These are phyloP conservation scores for Trichomonas gallinae DNA, from an alignment of 208 protist species.

Conservation along the genomic window DNA sequence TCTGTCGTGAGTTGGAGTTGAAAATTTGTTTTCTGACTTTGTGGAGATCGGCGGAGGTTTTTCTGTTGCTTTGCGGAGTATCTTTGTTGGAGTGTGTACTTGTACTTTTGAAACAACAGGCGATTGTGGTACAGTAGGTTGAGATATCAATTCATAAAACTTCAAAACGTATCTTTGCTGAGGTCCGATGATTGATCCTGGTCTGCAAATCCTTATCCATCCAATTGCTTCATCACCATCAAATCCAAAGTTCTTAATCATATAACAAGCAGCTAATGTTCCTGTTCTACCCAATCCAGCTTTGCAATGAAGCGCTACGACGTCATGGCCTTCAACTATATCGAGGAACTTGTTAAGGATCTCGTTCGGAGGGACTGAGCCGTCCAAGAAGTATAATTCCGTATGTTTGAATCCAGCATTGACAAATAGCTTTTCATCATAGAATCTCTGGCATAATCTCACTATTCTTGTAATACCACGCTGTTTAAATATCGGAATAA, in stretches of 20 bases:
- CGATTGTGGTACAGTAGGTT: neutral
- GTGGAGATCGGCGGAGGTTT: neutral
- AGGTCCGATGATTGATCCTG: slow-evolving; percentile 77
- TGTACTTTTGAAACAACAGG: neutral
- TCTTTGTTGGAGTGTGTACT: neutral
- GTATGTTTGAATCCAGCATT: neutral
- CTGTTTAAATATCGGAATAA: neutral
- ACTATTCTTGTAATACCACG: neutral
- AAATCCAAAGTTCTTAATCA: slow-evolving; percentile 64
- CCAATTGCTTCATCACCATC: slow-evolving; percentile 68
- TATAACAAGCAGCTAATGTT: slow-evolving; percentile 56
- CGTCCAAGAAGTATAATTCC: neutral
- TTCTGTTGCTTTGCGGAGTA: neutral
- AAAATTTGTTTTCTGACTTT: neutral
- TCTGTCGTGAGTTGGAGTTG: neutral
- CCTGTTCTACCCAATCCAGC: slow-evolving; percentile 41
- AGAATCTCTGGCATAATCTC: neutral
- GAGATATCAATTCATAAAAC: neutral
- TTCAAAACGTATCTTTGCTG: slow-evolving; percentile 76
- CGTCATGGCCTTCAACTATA: neutral
- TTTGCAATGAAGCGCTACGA: neutral
- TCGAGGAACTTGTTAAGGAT: neutral
- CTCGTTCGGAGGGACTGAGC: neutral
- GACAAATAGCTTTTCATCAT: neutral
- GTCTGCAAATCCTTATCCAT: slow-evolving; percentile 77